Percentiles rank a stretch among this genome's conserved stretches.
These are phyloP conservation scores for Clarireedia homoeocarpa DNA, from an alignment of 2,329 filamentous ascomycete species.

Conservation along the genomic window DNA sequence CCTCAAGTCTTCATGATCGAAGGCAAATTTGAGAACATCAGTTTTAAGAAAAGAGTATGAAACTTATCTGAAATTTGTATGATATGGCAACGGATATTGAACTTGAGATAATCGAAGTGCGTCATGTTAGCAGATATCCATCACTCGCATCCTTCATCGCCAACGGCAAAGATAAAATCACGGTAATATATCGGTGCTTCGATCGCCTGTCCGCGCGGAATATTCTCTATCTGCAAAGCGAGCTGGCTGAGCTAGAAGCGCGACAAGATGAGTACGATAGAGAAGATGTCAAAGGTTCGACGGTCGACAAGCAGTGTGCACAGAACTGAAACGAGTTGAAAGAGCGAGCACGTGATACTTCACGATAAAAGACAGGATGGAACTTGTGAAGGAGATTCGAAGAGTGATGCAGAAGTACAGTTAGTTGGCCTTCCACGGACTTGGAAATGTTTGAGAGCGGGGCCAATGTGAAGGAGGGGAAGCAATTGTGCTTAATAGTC, in stretches of 20 bases:
- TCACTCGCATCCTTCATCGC: not conserved
- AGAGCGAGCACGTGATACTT: not conserved
- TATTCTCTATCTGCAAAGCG: slow-evolving; percentile 12
- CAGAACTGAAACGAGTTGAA: slow-evolving; percentile 12
- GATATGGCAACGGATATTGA: too few relatives aligned
- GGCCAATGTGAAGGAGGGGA: too few relatives aligned
- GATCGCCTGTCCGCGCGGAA: slow-evolving; percentile 14
- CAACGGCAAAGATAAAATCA: not conserved
- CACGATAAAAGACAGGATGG: slow-evolving; percentile 7
- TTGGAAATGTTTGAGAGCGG: too few relatives aligned
- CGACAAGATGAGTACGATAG: slow-evolving; percentile 10
- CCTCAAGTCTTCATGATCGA: too few relatives aligned
- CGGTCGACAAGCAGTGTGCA: slow-evolving; percentile 3
- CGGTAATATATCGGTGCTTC: slow-evolving; percentile 12
- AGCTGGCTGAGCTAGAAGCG: slow-evolving; percentile 14
- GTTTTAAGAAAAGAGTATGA: too few relatives aligned
- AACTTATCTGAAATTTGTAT: too few relatives aligned
- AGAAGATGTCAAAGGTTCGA: slow-evolving; percentile 3
- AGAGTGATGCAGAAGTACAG: too few relatives aligned
- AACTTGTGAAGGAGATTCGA: slow-evolving; percentile 12
- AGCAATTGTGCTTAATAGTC: too few relatives aligned
- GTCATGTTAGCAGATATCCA: not conserved
- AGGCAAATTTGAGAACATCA: too few relatives aligned
- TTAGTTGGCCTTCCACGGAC: too few relatives aligned
- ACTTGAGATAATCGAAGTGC: too few relatives aligned